Conservation (phyloP, 2,329 filamentous ascomycete genomes). For the Colletotrichum lentis region DNA sequence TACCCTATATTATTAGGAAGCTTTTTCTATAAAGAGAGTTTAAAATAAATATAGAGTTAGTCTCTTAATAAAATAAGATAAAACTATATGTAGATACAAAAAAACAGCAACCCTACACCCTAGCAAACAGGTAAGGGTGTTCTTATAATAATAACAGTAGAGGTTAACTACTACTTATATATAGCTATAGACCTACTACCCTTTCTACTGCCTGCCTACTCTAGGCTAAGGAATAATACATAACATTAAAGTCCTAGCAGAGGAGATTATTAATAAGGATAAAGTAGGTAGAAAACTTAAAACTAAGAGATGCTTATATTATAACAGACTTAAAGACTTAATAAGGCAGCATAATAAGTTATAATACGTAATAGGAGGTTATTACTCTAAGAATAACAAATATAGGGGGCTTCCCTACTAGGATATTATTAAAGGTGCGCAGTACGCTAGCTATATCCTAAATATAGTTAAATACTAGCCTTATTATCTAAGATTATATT, state of each 20-base stretch:
- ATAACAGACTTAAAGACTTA: not conserved
- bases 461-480: not conserved
- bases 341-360: slow-evolving; percentile 16
- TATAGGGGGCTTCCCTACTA: not conserved
- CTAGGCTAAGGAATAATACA: not conserved
- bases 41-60: not conserved
- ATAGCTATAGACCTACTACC: not conserved
- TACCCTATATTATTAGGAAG: not conserved
- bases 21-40: not conserved
- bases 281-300: not conserved
- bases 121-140: not conserved
- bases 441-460: not conserved
- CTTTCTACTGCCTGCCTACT: slow-evolving; percentile 10
- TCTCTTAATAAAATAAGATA: not conserved
- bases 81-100: not conserved
- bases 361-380: not conserved
- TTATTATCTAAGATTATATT: not conserved
- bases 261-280: not conserved
- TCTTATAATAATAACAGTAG: slow-evolving; percentile 8
- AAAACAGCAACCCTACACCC: not conserved
- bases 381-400: not conserved
- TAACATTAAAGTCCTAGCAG: not conserved
- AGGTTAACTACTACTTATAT: slow-evolving; percentile 8
- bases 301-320: not conserved
- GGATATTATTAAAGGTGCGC: no score